Conservation (phyloP, 108 stramenopile species). For the Nannochloropsis gaditana region DNA sequence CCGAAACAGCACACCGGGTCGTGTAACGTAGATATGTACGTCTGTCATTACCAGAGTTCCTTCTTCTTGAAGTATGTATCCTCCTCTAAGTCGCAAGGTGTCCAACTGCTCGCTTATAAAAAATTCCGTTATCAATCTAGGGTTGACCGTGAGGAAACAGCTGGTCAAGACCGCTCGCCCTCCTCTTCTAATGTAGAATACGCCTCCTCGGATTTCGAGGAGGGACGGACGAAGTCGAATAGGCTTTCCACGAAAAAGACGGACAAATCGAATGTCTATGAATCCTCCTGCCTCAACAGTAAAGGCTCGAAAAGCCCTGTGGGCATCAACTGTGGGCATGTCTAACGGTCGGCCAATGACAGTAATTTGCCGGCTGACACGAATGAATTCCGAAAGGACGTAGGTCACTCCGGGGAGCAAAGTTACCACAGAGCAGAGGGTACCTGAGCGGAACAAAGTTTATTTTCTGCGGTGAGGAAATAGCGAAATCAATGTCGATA, state of each 20-base stretch:
- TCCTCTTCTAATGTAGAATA: neutral
- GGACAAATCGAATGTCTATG: neutral
- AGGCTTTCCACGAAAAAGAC: constrained; percentile 6
- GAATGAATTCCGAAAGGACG: neutral
- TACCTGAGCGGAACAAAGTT: neutral
- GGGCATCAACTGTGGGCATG: neutral
- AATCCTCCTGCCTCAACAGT: neutral
- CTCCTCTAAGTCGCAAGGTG: neutral
- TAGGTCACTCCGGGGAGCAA: neutral
- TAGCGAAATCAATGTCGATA: neutral
- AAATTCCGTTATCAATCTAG: neutral
- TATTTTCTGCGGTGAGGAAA: neutral
- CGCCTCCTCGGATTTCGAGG: neutral
- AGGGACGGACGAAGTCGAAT: neutral
- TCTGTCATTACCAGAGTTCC: constrained; percentile 9
- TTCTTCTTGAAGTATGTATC: neutral
- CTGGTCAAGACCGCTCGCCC: neutral
- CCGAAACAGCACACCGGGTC: neutral
- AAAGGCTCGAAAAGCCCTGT: neutral
- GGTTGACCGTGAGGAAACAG: neutral
- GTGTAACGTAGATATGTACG: neutral
- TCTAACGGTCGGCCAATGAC: neutral
- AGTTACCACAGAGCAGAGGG: neutral
- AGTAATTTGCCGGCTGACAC: neutral
- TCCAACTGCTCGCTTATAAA: neutral